Conservation (phyloP, 148 eudicot species). For the Pouteria glomerata region DNA sequence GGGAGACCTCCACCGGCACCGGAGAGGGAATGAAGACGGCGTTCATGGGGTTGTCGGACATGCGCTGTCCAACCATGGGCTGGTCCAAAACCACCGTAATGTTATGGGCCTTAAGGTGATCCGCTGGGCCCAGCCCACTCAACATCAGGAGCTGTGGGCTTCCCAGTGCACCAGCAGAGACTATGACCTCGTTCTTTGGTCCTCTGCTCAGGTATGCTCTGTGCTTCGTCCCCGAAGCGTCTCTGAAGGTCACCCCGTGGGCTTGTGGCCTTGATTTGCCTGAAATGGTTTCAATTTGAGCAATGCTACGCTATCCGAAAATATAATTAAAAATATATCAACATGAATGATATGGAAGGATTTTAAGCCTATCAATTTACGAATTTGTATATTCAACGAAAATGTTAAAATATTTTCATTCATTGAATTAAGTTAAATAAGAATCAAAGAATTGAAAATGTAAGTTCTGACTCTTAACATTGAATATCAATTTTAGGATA, state of each 20-base stretch:
- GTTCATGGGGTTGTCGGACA: constrained; percentile 93
- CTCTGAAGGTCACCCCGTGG: constrained; percentile 62
- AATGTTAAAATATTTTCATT: too few relatives aligned
- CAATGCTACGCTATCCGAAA: too few relatives aligned
- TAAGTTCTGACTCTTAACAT: too few relatives aligned
- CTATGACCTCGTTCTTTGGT: constrained; percentile 52
- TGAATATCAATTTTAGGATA: too few relatives aligned
- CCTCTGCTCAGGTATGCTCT: constrained; percentile 53
- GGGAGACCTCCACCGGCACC: constrained; percentile 67
- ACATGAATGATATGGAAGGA: too few relatives aligned
- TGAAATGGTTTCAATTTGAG: too few relatives aligned
- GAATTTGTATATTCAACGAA: too few relatives aligned
- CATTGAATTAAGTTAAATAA: too few relatives aligned
- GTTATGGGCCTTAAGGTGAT: constrained; percentile 59
- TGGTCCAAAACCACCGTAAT: constrained; percentile 57
- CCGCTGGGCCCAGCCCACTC: constrained; percentile 77
- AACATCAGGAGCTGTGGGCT: constrained; percentile 90
- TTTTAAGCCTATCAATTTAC: too few relatives aligned
- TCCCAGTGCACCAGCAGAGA: constrained; percentile 82
- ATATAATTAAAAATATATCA: too few relatives aligned
- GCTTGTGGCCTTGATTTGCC: constrained; percentile 56
- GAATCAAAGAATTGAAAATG: too few relatives aligned
- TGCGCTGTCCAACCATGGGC: constrained; percentile 68
- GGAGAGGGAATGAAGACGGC: constrained; percentile 82
- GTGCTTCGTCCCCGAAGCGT: constrained; percentile 48